Evolutionary conservation across 768 basidiomycete genomes (phyloP).

Genomic region (Lactifluus pinguis): DNA sequence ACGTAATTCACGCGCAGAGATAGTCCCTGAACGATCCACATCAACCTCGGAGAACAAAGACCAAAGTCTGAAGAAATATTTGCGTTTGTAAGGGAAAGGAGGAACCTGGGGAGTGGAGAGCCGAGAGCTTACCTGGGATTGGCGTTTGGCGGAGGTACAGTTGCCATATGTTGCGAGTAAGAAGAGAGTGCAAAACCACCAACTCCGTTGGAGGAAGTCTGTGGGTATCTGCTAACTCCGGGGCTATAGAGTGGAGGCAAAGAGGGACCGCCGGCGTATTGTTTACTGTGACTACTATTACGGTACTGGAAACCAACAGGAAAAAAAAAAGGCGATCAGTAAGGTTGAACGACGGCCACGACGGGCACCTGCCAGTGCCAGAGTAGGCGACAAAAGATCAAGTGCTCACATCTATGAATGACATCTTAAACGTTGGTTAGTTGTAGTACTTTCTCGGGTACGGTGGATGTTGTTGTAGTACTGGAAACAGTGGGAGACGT

Average conservation of each 20-base stretch:
- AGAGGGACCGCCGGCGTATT: background rate
- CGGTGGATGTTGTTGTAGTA: background rate
- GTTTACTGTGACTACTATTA: background rate
- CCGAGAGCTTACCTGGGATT: constrained; percentile 59
- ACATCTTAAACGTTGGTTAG: background rate
- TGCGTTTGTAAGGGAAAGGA: background rate
- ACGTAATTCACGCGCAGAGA: constrained; percentile 62
- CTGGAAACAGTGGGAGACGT: background rate
- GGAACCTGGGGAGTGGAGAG: background rate
- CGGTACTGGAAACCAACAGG: background rate
- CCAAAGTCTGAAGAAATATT: constrained; percentile 50
- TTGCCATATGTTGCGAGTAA: constrained; percentile 4
- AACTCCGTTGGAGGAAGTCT: constrained; percentile 21
- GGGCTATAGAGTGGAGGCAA: background rate
- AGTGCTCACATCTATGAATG: background rate
- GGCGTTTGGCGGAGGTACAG: constrained; percentile 52
- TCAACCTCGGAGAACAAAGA: constrained; percentile 70
- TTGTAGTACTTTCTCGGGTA: background rate
- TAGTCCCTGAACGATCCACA: constrained; percentile 55
- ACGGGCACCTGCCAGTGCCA: background rate
- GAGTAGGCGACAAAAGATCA: too few species aligned
- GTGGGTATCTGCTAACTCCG: background rate
- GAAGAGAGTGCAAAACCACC: constrained; percentile 26
- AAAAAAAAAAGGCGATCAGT: background rate
- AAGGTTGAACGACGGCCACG: background rate